Conservation (phyloP, 805 yeast genomes). For the Candida hungchunana region DNA sequence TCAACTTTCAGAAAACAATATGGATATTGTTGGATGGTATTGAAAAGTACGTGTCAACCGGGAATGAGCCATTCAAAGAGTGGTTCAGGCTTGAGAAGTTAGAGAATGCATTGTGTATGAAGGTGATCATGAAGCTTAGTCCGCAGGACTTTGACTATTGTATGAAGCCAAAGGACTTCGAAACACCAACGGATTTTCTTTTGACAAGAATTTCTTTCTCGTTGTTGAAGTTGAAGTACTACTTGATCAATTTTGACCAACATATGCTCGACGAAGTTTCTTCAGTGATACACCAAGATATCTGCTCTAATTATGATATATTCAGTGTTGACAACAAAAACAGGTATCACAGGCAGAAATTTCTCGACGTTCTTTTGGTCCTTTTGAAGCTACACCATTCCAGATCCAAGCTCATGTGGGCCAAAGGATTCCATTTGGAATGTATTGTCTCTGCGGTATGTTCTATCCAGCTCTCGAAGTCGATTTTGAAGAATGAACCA, state of each 20-base stretch:
- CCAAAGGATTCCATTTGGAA: conserved; percentile 22
- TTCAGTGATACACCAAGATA: background rate
- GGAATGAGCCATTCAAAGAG: conserved; percentile 5
- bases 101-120: conserved; percentile 15
- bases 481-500: conserved; percentile 42
- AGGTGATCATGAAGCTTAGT: conserved; percentile 4
- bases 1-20: conserved; percentile 16
- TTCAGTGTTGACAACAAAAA: conserved; percentile 16
- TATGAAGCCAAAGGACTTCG: background rate
- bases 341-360: conserved; percentile 9
- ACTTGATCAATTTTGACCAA: conserved; percentile 14
- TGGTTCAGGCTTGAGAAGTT: conserved; percentile 15
- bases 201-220: conserved; percentile 7
- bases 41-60: conserved; percentile 12
- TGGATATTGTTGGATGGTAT: conserved; percentile 9
- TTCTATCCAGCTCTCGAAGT: conserved; percentile 47
- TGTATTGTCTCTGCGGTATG: conserved; percentile 38
- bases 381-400: conserved; percentile 17
- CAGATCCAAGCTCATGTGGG: conserved; percentile 17
- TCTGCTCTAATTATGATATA: background rate
- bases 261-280: conserved; percentile 10
- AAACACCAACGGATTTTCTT: conserved; percentile 3
- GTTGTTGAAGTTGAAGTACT: conserved; percentile 17
- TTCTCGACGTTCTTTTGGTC: conserved; percentile 8
- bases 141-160: conserved; percentile 6